A percentile compares a stretch with the other conserved stretches of the same genome.
These are phyloP conservation scores for Hortaea sp. DNA, from an alignment of 2,329 filamentous ascomycete species.

Conservation along the genomic window DNA sequence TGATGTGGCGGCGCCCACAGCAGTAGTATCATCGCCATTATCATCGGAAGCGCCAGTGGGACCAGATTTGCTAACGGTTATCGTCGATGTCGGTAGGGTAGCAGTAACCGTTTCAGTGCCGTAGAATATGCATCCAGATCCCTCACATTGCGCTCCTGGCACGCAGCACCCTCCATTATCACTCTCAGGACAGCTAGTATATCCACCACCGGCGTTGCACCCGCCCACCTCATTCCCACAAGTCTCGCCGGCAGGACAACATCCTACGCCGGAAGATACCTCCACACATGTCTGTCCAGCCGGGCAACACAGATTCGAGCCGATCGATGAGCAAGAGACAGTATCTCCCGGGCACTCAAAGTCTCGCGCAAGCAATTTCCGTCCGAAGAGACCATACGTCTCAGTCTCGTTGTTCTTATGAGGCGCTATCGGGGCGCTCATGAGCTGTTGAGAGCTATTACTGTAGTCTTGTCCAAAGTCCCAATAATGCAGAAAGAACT, in stretches of 20 bases:
- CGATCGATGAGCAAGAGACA: slow-evolving; percentile 52
- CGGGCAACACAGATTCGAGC: slow-evolving; percentile 63
- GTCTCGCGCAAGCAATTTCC: slow-evolving; percentile 40
- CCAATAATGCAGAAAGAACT: slow-evolving; percentile 62
- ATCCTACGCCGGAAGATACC: slow-evolving; percentile 57
- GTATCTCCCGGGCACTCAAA: slow-evolving; percentile 60
- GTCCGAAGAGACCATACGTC: slow-evolving; percentile 13
- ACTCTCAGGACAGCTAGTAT: slow-evolving; percentile 53
- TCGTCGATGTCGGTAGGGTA: slow-evolving; percentile 13
- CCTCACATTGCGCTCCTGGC: slow-evolving; percentile 57
- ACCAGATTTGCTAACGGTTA: slow-evolving; percentile 3
- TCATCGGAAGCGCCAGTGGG: slow-evolving; percentile 1
- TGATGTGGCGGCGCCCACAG: not conserved
- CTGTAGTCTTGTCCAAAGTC: slow-evolving; percentile 28
- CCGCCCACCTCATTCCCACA: slow-evolving; percentile 54
- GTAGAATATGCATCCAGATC: slow-evolving; percentile 55
- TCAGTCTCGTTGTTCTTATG: slow-evolving; percentile 29
- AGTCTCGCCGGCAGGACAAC: slow-evolving; percentile 55
- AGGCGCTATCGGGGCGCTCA: slow-evolving; percentile 38
- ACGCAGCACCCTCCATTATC: slow-evolving; percentile 69
- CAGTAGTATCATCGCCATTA: no score
- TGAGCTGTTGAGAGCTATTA: slow-evolving; percentile 12
- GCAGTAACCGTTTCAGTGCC: slow-evolving; percentile 20
- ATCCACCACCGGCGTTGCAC: slow-evolving; percentile 49
- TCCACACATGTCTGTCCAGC: slow-evolving; percentile 55